A percentile compares a stretch with the other conserved stretches of the same genome.
These are phyloP conservation scores for Dictyophora rubrovolvata DNA, from an alignment of 768 basidiomycete species.

Conservation along the genomic window DNA sequence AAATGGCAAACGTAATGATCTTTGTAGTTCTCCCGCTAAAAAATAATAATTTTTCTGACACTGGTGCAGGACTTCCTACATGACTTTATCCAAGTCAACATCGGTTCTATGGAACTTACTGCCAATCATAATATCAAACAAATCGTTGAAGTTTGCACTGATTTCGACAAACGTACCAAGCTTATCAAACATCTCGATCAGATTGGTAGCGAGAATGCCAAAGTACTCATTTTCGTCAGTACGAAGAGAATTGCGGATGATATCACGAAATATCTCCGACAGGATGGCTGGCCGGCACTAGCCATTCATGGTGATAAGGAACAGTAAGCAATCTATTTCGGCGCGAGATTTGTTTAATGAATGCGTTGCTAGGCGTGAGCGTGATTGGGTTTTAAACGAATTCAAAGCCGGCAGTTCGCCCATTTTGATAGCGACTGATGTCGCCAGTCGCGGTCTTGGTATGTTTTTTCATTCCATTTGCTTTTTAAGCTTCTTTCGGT, in stretches of 20 bases:
- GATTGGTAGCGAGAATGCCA: slow-evolving; percentile 93
- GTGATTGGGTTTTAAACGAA: slow-evolving; percentile 97
- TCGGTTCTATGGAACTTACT: slow-evolving; percentile 96
- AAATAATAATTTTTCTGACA: neutral
- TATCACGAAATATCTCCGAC: slow-evolving; percentile 92
- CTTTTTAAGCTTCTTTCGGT: neutral
- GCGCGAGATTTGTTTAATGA: neutral
- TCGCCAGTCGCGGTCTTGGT: slow-evolving; percentile 99
- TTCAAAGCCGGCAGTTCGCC: slow-evolving; percentile 98
- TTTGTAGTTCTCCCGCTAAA: neutral
- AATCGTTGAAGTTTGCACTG: slow-evolving; percentile 91
- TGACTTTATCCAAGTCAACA: slow-evolving; percentile 98
- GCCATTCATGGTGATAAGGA: slow-evolving; percentile 99
- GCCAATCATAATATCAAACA: slow-evolving; percentile 98
- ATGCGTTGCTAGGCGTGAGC: slow-evolving; percentile 60
- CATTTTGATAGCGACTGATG: slow-evolving; percentile 97
- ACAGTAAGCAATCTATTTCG: slow-evolving; percentile 52
- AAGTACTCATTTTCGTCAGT: slow-evolving; percentile 96
- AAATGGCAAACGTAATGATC: slow-evolving; percentile 70
- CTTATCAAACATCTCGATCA: slow-evolving; percentile 94
- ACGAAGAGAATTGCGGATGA: slow-evolving; percentile 98
- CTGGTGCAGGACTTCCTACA: slow-evolving; percentile 73
- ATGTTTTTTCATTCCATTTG: slow-evolving; percentile 43
- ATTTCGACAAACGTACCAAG: slow-evolving; percentile 94
- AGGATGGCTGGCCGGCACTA: slow-evolving; percentile 99